These are phyloP conservation scores for Fusarium sp. DNA, from an alignment of 2,329 filamentous ascomycete species.

Conservation along the genomic window DNA sequence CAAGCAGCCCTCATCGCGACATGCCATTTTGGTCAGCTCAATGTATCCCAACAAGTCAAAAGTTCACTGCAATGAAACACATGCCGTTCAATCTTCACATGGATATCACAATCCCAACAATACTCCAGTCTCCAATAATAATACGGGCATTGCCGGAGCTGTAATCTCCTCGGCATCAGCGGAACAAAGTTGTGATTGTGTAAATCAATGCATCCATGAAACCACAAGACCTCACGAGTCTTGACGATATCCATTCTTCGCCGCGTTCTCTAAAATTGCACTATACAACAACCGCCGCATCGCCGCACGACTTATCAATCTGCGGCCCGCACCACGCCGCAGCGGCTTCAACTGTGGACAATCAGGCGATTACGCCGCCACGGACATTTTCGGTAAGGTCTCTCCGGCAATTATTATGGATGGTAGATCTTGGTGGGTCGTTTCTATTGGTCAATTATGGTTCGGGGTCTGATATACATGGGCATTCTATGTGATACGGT, in stretches of 20 bases:
- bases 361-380: slow-evolving; percentile 13
- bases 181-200: background rate
- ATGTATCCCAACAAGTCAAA: background rate
- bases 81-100: background rate
- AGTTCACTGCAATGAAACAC: background rate
- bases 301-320: background rate
- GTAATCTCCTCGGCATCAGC: background rate
- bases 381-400: background rate
- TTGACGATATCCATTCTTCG: background rate
- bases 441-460: background rate
- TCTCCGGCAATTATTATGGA: background rate
- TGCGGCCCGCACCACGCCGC: slow-evolving; percentile 31
- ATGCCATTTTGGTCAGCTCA: background rate
- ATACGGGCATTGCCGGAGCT: background rate
- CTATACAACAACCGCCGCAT: background rate
- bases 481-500: background rate
- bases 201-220: background rate
- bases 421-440: background rate
- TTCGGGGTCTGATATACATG: background rate
- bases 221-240: background rate
- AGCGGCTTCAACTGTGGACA: slow-evolving; percentile 19
- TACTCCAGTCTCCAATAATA: background rate
- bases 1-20: rapidly evolving
- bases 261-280: rapidly evolving
- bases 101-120: background rate